phyloP scores from a whole-genome alignment of 2,329 filamentous ascomycete species.

The Xylaria sp. region DNA sequence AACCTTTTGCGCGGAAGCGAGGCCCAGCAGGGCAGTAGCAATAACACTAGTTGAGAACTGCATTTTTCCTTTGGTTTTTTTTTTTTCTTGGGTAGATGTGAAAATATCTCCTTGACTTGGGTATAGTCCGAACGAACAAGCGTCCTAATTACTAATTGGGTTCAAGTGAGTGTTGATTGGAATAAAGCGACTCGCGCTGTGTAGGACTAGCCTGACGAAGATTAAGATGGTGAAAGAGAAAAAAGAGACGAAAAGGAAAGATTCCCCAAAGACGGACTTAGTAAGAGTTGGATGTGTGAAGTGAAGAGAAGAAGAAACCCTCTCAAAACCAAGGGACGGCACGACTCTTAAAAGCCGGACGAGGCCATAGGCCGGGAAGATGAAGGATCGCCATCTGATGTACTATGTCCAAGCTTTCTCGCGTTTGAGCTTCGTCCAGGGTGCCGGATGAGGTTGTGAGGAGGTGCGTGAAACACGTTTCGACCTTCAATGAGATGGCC shows the following conservation, averaged over 20 bases:
- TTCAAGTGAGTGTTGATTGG: constrained; percentile 46
- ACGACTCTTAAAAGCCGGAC: constrained; percentile 56
- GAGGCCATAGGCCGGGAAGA: constrained; percentile 42
- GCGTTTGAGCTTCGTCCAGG: constrained; percentile 41
- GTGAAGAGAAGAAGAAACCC: constrained; percentile 44
- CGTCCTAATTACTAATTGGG: constrained; percentile 37
- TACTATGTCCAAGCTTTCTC: constrained; percentile 44
- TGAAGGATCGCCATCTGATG: constrained; percentile 52
- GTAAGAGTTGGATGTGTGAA: constrained; percentile 37
- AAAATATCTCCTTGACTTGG: constrained; percentile 32
- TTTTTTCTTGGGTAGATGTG: constrained; percentile 20
- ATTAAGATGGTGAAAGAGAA: constrained; percentile 31
- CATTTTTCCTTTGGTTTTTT: constrained; percentile 57
- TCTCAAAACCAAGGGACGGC: constrained; percentile 46
- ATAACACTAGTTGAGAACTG: constrained; percentile 60
- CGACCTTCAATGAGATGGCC: constrained; percentile 37
- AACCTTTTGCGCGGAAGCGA: constrained; percentile 55
- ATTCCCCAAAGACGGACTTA: constrained; percentile 29
- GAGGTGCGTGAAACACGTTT: constrained; percentile 50
- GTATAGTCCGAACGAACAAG: constrained; percentile 21
- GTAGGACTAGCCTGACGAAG: constrained; percentile 60
- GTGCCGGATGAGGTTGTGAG: constrained; percentile 39
- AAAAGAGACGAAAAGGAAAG: constrained; percentile 40
- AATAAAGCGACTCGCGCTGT: constrained; percentile 56
- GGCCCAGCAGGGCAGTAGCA: constrained; percentile 57